These are phyloP conservation scores for Pezicula radicicola DNA, from an alignment of 2,329 filamentous ascomycete genomes.

Conservation along the genomic window DNA sequence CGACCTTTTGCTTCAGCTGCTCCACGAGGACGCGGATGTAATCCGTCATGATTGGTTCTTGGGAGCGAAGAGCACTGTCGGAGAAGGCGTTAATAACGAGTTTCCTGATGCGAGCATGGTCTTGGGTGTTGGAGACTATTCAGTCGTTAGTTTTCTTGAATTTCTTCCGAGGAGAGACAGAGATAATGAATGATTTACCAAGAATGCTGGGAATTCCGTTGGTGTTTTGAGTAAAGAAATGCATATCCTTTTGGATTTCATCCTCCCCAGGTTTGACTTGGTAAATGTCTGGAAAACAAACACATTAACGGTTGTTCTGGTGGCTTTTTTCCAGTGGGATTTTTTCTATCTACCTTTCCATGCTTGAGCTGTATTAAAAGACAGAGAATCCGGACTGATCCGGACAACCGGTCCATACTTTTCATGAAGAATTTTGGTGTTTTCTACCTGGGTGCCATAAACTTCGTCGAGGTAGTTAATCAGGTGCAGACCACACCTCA, in stretches of 20 bases:
- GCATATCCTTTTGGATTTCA: background rate
- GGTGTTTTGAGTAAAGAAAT: background rate
- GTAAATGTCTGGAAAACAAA: background rate
- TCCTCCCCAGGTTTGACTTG: background rate
- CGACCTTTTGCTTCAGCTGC: background rate
- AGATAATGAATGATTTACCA: background rate
- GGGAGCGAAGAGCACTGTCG: constrained; percentile 21
- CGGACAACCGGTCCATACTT: background rate
- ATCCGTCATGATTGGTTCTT: constrained; percentile 14
- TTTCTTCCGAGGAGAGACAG: background rate
- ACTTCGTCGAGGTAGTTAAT: background rate
- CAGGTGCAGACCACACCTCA: background rate
- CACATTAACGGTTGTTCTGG: background rate
- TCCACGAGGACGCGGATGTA: background rate
- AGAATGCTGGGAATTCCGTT: background rate
- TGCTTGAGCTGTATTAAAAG: background rate
- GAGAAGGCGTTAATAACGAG: constrained; percentile 25
- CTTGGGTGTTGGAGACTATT: background rate
- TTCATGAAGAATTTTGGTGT: background rate
- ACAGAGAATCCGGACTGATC: background rate
- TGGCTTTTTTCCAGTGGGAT: no score
- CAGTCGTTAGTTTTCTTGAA: background rate
- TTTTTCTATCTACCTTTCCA: background rate
- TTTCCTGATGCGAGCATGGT: constrained; percentile 20
- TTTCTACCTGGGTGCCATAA: background rate